A percentile compares a stretch with the other conserved stretches of the same genome.
Conservation (phyloP, 1,139 yeast species). For the Yamadazyma atmosphaerica region DNA sequence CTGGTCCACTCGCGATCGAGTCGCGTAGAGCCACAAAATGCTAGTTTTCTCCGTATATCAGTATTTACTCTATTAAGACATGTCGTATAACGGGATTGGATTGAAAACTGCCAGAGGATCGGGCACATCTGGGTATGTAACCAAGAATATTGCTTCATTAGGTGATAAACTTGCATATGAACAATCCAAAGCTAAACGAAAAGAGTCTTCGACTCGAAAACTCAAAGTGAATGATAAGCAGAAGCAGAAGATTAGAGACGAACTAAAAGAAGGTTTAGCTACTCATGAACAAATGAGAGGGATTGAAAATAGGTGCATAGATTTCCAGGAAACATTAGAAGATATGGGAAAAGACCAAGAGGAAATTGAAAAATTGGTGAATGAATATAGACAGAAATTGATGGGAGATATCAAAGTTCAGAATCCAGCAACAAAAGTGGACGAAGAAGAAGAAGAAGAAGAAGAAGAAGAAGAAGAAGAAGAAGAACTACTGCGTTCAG, state of each 20-base stretch:
- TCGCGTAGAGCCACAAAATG: not conserved
- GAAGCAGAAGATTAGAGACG: constrained; percentile 13
- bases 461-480: constrained; percentile 1
- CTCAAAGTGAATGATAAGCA: constrained; percentile 11
- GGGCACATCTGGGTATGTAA: constrained; percentile 72
- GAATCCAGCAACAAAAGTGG: not conserved
- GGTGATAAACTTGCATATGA: constrained; percentile 12
- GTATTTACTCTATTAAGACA: constrained; percentile 21
- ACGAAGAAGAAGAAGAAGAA: not conserved
- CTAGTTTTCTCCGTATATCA: too few species aligned
- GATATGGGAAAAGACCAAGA: constrained; percentile 40
- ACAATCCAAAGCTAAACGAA: constrained; percentile 16
- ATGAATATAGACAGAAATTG: constrained; percentile 24
- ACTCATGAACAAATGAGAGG: constrained; percentile 50
- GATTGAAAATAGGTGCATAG: constrained; percentile 56
- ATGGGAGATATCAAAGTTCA: too few species aligned
- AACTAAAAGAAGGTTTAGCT: constrained; percentile 29
- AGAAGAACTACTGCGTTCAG: too few species aligned
- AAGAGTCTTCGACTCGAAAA: constrained; percentile 11
- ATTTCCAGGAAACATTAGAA: constrained; percentile 55
- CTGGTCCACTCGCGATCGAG: not conserved
- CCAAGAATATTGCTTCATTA: constrained; percentile 43
- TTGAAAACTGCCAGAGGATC: constrained; percentile 57
- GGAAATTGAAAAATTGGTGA: constrained; percentile 24
- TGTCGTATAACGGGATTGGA: constrained; percentile 67